Conservation (phyloP, 2,329 filamentous ascomycete species). For the Fusarium sp. region DNA sequence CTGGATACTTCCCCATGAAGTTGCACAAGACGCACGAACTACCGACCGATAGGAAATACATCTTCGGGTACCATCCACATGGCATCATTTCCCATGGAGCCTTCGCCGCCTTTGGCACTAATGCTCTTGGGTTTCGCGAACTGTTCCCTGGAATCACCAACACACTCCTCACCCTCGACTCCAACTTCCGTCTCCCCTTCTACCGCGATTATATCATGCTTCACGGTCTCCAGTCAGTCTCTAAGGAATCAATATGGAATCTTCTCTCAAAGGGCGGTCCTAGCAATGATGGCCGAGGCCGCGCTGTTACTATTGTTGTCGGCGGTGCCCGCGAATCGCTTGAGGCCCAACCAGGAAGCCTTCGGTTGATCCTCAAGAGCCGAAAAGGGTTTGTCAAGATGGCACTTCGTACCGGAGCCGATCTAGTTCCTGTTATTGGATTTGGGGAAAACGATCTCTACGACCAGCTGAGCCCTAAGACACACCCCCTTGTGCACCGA, state of each 20-base stretch:
- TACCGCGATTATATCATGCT: constrained; percentile 94
- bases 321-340: constrained; percentile 93
- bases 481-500: constrained; percentile 81
- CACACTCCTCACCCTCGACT: constrained; percentile 90
- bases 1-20: constrained; percentile 88
- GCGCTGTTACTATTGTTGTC: constrained; percentile 95
- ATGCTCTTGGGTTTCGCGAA: constrained; percentile 84
- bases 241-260: constrained; percentile 90
- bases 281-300: constrained; percentile 85
- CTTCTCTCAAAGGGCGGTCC: constrained; percentile 80
- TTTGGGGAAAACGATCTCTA: constrained; percentile 98
- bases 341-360: constrained; percentile 80
- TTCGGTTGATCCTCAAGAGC: constrained; percentile 81
- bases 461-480: constrained; percentile 81
- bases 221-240: constrained; percentile 88
- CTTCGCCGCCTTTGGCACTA: constrained; percentile 89
- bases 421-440: constrained; percentile 88
- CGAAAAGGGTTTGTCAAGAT: constrained; percentile 95
- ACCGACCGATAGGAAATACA: constrained; percentile 86
- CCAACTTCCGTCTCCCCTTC: constrained; percentile 92
- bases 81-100: constrained; percentile 98
- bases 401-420: constrained; percentile 89
- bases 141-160: constrained; percentile 97
- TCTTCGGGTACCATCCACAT: constrained; percentile 97
- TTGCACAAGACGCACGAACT: constrained; percentile 87